A percentile compares a stretch with the other conserved stretches of the same genome.
These are phyloP conservation scores for Saitozyma sp. DNA, from an alignment of 768 basidiomycete genomes.

Conservation along the genomic window DNA sequence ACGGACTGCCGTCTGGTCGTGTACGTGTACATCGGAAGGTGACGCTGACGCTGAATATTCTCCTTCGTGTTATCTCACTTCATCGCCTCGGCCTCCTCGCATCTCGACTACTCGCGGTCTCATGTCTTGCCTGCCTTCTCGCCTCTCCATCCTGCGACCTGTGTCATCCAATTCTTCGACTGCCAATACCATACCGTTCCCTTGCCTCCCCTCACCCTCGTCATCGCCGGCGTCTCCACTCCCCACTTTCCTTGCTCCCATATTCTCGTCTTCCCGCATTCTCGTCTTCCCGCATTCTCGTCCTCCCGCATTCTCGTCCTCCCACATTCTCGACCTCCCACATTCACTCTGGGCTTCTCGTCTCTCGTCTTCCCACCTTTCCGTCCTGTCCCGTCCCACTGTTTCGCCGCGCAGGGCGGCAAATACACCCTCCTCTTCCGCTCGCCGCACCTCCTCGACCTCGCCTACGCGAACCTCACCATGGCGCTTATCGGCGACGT, in stretches of 20 bases:
- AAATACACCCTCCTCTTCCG: slow-evolving; percentile 96
- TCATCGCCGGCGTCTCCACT: neutral
- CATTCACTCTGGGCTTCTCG: neutral
- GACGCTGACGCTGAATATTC: too few relatives aligned
- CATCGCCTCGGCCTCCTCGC: too few relatives aligned
- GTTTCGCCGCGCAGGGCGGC: slow-evolving; percentile 59
- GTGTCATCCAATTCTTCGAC: too few relatives aligned
- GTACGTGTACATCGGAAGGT: too few relatives aligned
- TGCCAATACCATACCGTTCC: too few relatives aligned
- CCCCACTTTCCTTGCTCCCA: neutral
- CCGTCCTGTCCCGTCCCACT: neutral
- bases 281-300: neutral
- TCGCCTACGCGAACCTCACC: slow-evolving; percentile 84
- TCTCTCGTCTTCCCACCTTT: neutral
- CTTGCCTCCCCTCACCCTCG: too few relatives aligned
- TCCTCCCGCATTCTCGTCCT: neutral
- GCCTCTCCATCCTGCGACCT: too few relatives aligned
- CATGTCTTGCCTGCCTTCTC: too few relatives aligned
- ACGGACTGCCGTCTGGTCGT: too few relatives aligned
- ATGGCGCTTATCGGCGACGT: slow-evolving; percentile 86
- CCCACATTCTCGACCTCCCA: neutral
- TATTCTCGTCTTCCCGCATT: neutral
- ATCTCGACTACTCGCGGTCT: too few relatives aligned
- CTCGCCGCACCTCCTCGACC: slow-evolving; percentile 69
- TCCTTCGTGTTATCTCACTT: too few relatives aligned